phyloP scores from a whole-genome alignment of 495 filamentous ascomycete species.

The Aspergillus bridgeri region DNA sequence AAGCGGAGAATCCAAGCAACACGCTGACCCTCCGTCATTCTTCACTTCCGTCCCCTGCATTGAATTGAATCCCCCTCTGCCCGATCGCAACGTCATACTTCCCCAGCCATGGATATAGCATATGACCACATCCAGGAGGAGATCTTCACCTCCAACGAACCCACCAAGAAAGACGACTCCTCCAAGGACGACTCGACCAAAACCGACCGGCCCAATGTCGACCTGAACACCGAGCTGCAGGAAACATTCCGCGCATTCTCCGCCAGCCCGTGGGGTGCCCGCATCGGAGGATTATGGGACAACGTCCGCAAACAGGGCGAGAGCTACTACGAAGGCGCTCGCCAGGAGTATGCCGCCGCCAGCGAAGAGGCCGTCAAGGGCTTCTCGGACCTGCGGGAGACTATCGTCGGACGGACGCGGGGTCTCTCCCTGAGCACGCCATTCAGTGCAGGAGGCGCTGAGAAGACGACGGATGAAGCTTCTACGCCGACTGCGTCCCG shows the following conservation, averaged over 20 bases:
- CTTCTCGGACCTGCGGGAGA: conserved; percentile 67
- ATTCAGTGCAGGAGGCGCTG: conserved; percentile 22
- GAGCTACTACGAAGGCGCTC: conserved; percentile 77
- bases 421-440: conserved; percentile 63
- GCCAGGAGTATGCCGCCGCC: conserved; percentile 74
- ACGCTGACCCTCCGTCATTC: conserved; percentile 7
- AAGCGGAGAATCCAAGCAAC: conserved; percentile 2
- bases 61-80: neutral
- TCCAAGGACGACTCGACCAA: conserved; percentile 29
- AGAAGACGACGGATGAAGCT: conserved; percentile 31
- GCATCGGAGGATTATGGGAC: conserved; percentile 82
- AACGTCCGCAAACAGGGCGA: conserved; percentile 89
- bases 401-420: conserved; percentile 67
- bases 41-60: neutral
- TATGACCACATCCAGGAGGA: conserved; percentile 97
- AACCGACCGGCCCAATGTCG: conserved; percentile 45
- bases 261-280: conserved; percentile 82
- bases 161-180: conserved; percentile 39
- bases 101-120: conserved; percentile 76
- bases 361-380: conserved; percentile 80
- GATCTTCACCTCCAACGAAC: conserved; percentile 58
- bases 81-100: conserved; percentile 1
- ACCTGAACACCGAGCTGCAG: conserved; percentile 84
- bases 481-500: conserved; percentile 29
- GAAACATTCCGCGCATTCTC: conserved; percentile 94